Conservation (phyloP, 2,329 filamentous ascomycete genomes). For the Colletotrichum sp. region DNA sequence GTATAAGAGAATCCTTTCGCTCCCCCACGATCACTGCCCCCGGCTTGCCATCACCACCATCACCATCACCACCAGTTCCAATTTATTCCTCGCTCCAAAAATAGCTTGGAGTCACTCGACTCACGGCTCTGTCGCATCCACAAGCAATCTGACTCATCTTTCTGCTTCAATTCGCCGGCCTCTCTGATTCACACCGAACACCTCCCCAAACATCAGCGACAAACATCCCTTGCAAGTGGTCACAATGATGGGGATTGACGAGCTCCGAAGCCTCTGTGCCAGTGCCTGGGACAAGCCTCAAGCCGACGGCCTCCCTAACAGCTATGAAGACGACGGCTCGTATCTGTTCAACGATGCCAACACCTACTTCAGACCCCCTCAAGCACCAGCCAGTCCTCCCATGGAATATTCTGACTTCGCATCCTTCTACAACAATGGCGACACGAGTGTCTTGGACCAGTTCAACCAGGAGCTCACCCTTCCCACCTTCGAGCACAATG, state of each 20-base stretch:
- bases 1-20: neutral
- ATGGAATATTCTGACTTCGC: neutral
- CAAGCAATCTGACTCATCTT: neutral
- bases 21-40: neutral
- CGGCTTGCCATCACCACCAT: neutral
- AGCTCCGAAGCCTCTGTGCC: neutral
- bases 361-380: neutral
- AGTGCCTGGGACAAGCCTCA: neutral
- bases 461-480: neutral
- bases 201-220: neutral
- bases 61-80: neutral
- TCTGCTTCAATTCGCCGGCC: neutral
- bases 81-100: neutral
- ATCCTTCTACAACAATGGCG: neutral
- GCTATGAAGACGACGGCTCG: neutral
- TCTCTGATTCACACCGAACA: neutral
- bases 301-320: neutral
- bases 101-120: neutral
- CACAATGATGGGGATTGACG: neutral
- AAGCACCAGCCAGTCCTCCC: neutral
- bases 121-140: neutral
- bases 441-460: neutral
- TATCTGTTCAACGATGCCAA: neutral
- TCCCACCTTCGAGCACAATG: neutral
- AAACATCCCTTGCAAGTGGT: neutral